Evolutionary conservation across 2,329 filamentous ascomycete genomes (phyloP).

Genomic region (Sclerotinia minor): DNA sequence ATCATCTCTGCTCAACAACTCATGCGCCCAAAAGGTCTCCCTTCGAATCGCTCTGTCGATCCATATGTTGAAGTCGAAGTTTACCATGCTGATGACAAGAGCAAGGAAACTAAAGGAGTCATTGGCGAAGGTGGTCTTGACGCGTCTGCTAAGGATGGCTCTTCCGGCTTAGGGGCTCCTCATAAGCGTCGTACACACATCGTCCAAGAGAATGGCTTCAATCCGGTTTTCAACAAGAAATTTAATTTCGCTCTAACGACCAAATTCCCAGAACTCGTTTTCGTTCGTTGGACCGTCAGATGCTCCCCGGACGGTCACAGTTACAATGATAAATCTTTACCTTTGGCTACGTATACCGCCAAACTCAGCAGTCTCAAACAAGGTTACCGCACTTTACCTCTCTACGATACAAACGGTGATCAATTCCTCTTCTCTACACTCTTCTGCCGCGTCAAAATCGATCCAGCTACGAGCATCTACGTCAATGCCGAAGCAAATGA

Average conservation of each 20-base stretch:
- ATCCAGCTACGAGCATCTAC: constrained; percentile 57
- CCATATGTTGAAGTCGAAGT: constrained; percentile 95
- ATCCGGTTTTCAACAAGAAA: constrained; percentile 79
- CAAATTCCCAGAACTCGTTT: constrained; percentile 91
- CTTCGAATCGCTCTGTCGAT: constrained; percentile 75
- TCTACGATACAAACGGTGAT: constrained; percentile 85
- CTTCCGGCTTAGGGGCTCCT: constrained; percentile 68
- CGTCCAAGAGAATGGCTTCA: constrained; percentile 86
- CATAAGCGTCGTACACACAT: constrained; percentile 78
- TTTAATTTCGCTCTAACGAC: constrained; percentile 83
- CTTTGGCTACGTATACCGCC: constrained; percentile 86
- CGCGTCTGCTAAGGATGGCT: constrained; percentile 62
- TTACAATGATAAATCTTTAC: constrained; percentile 60
- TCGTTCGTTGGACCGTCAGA: constrained; percentile 90
- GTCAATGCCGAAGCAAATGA: constrained; percentile 50
- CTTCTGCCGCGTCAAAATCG: constrained; percentile 81
- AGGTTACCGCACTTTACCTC: constrained; percentile 87
- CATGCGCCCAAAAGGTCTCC: constrained; percentile 74
- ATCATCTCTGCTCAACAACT: constrained; percentile 94
- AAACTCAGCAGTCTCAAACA: constrained; percentile 88
- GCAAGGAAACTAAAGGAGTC: constrained; percentile 77
- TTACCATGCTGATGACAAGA: constrained; percentile 90
- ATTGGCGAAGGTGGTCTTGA: constrained; percentile 65
- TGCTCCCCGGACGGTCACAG: constrained; percentile 76
- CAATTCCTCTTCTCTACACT: constrained; percentile 93